Evolutionary conservation across 257 asterid genomes (phyloP), one percentile per base, ranked within the genome.

Genomic region (Jacaranda copaia): DNA sequence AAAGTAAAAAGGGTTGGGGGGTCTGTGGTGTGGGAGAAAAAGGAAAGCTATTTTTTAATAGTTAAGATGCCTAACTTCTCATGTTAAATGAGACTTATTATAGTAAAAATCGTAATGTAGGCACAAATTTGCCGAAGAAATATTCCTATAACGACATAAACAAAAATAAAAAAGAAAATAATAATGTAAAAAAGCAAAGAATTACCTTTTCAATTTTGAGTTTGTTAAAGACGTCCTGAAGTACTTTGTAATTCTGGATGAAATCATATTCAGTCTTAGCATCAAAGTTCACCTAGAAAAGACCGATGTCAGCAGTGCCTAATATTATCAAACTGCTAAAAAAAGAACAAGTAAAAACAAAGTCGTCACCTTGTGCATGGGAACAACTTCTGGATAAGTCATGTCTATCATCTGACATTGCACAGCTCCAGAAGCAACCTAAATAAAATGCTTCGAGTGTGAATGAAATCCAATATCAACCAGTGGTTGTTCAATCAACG

Each of bases 401-500:
- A 89, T 88, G 84, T 94, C 98, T 88, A 94, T 90, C 96, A 94
- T 84, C 88, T 94, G 98, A 69, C 98, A 94, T 74, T 94, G 98
- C 70, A 92, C 96, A 60, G 98, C 98, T 51, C 98, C 98, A 45
- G 98, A 92, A 42, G 96, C 96, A 78, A 93, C 97, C 98, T 94
- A 79, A 67, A 80, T 16, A 53, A 60, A 57, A 78, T 78, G 71
- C 18, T 36, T 73, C 39, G 25, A 56, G 55, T 75, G 75, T 74
- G 68, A 78, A 56, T 38, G 35, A 62, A 52, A 64, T 45, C 63
- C 8, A 45, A 46, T 62, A 77, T 58, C 18, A 46, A 32, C 52
- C 56, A 51, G 10, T 13, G n/a, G 38, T 40, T 55, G 35, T 42
- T 70, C 49, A 61, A 14, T 61, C 84, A 69, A 80, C 57, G 2